Conservation (phyloP, 2,329 filamentous ascomycete species). For the Penicillium janthinellum region DNA sequence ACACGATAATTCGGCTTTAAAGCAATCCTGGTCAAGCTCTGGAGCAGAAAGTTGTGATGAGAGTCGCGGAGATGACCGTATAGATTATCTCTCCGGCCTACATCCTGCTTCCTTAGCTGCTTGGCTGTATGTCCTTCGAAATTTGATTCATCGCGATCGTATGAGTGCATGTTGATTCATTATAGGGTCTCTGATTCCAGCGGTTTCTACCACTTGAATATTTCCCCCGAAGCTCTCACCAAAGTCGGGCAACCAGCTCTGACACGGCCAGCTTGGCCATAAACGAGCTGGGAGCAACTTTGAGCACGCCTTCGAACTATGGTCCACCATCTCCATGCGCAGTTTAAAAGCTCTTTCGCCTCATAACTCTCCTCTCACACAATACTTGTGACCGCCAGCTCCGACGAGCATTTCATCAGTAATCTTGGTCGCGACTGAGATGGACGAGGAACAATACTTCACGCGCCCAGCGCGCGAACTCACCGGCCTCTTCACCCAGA, state of each 20-base stretch:
- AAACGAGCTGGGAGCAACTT: background rate
- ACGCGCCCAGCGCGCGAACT: background rate
- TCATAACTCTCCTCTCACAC: background rate
- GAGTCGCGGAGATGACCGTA: background rate
- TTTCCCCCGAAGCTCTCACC: too few species aligned
- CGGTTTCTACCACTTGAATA: background rate
- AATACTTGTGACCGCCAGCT: background rate
- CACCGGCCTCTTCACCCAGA: slow-evolving; percentile 75
- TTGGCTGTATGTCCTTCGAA: background rate
- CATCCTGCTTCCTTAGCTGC: background rate
- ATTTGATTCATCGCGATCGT: background rate
- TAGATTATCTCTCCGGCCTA: background rate
- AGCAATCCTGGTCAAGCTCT: background rate
- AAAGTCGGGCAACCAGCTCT: background rate
- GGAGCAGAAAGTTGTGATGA: background rate
- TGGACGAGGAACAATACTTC: slow-evolving; percentile 1
- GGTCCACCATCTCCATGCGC: background rate
- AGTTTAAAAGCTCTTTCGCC: background rate
- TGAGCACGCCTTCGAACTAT: background rate
- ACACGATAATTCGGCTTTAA: background rate
- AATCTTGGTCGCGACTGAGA: background rate
- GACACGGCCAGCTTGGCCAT: background rate
- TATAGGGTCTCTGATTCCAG: background rate
- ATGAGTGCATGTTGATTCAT: background rate
- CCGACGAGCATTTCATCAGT: background rate